Evolutionary conservation across 805 yeast species (phyloP).

Genomic region (Candida wancherniae): DNA sequence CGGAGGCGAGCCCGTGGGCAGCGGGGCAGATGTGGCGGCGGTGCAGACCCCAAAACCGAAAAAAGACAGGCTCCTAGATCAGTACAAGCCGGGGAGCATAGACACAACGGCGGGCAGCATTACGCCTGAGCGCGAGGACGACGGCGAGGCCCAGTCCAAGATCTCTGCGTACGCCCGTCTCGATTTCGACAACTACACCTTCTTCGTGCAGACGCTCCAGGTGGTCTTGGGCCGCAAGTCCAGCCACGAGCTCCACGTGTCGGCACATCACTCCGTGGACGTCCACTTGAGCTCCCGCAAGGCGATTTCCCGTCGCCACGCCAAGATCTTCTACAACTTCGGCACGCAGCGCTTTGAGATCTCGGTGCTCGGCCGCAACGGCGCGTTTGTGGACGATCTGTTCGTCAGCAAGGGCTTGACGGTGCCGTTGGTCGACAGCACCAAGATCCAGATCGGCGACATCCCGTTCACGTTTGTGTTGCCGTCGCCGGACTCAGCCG

Average conservation of each 20-base stretch:
- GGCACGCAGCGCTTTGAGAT: constrained; percentile 93
- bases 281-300: constrained; percentile 90
- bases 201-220: constrained; percentile 94
- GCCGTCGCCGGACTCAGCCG: constrained; percentile 56
- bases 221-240: constrained; percentile 89
- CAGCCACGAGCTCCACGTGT: constrained; percentile 44
- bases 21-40: too few species aligned
- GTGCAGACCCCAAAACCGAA: too few species aligned
- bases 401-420: constrained; percentile 91
- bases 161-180: constrained; percentile 67
- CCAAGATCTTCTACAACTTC: constrained; percentile 92
- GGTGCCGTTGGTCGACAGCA: constrained; percentile 75
- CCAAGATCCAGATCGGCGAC: constrained; percentile 89
- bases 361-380: constrained; percentile 88
- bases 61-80: too few species aligned
- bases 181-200: constrained; percentile 89
- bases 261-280: constrained; percentile 74
- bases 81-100: too few species aligned
- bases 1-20: too few species aligned
- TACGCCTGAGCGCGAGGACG: constrained; percentile 4
- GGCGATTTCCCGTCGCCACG: constrained; percentile 91
- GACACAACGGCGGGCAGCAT: too few species aligned
- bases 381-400: constrained; percentile 90
- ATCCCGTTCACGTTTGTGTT: constrained; percentile 82
- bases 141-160: constrained; percentile 15